These are phyloP conservation scores for Calonectria hongkongensis DNA, from an alignment of 2,329 filamentous ascomycete species.

Conservation along the genomic window DNA sequence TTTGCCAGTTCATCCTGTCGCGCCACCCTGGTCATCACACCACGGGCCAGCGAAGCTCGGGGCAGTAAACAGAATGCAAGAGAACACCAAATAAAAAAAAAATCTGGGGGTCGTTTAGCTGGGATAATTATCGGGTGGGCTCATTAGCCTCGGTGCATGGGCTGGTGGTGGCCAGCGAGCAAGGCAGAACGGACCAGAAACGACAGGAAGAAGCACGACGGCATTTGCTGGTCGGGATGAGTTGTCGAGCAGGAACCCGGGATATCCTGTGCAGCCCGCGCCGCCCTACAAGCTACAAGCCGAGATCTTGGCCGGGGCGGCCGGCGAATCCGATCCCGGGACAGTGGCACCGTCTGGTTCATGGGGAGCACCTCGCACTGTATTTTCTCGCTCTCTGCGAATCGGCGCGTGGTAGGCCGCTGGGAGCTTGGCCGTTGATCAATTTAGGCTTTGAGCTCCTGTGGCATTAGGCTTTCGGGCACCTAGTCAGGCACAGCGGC, in stretches of 20 bases:
- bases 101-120: neutral
- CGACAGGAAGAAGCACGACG: neutral
- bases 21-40: neutral
- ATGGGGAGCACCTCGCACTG: conserved; percentile 5
- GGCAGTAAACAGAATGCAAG: too few relatives aligned
- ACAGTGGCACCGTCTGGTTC: neutral
- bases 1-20: conserved; percentile 24
- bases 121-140: neutral
- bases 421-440: conserved; percentile 9
- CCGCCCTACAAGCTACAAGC: conserved; percentile 25
- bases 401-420: neutral
- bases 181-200: neutral
- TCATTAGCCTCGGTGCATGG: conserved; percentile 3
- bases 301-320: conserved; percentile 24
- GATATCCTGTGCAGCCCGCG: conserved; percentile 17
- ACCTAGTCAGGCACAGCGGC: conserved; percentile 13
- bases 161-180: neutral
- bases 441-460: conserved; percentile 2
- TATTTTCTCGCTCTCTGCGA: conserved; percentile 16
- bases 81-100: neutral
- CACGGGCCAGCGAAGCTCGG: neutral
- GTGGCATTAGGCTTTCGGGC: conserved; percentile 15
- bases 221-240: conserved; percentile 4
- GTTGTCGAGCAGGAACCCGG: neutral
- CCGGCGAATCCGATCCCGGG: conserved; percentile 19